Conservation (phyloP, 129 eudicot species). For the Tanacetum coccineum region DNA sequence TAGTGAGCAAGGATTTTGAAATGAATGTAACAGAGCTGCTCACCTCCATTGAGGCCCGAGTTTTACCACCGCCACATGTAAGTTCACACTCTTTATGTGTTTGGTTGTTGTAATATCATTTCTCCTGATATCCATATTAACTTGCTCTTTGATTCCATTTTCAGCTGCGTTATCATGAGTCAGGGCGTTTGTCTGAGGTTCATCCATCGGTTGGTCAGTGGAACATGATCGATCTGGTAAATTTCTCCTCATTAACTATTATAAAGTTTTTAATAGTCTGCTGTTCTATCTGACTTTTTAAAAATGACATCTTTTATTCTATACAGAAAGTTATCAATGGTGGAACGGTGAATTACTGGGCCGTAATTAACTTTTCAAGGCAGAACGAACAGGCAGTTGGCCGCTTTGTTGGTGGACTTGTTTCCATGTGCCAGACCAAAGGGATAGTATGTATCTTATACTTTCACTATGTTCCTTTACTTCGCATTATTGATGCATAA, state of each 20-base stretch:
- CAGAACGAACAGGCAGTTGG: not conserved
- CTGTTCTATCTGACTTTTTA: not conserved
- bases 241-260: not conserved
- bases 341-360: not conserved
- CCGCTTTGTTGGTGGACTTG: not conserved
- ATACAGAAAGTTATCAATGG: not conserved
- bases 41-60: slow-evolving; percentile 55
- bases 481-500: not conserved
- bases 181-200: not conserved
- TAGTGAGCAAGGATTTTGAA: slow-evolving; percentile 55
- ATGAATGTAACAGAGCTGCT: slow-evolving; percentile 33
- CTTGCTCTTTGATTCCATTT: too few relatives aligned
- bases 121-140: too few relatives aligned
- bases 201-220: not conserved
- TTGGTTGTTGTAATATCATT: too few relatives aligned
- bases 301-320: too few relatives aligned
- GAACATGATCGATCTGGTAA: not conserved
- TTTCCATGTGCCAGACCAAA: not conserved
- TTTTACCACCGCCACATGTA: slow-evolving; percentile 37
- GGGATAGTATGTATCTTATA: not conserved
- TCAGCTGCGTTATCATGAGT: not conserved
- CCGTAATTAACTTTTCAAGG: not conserved
- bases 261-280: not conserved
- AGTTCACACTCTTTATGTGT: too few relatives aligned
- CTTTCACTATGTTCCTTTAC: not conserved